phyloP scores from a whole-genome alignment of 2,329 filamentous ascomycete genomes.

The Apiospora malaysiana region DNA sequence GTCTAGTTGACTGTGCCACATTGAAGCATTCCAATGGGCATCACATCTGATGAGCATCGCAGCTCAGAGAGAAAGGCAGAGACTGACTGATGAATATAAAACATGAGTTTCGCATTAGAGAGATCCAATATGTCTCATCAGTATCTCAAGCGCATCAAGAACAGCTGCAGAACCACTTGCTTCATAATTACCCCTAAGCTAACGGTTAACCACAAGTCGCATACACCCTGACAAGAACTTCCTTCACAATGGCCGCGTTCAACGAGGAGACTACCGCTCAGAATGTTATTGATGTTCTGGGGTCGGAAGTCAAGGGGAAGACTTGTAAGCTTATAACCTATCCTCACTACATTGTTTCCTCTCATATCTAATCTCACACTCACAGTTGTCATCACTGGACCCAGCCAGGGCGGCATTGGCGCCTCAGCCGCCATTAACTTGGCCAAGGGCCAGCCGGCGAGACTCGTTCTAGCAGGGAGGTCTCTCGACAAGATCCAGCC shows the following conservation, averaged over 20 bases:
- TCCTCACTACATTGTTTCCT: rapidly evolving
- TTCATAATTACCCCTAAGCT: no score
- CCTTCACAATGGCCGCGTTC: constrained; percentile 1
- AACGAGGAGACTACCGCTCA: constrained; percentile 10
- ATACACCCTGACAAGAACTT: neutral
- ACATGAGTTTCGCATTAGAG: neutral
- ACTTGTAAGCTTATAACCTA: neutral
- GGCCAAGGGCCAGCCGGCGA: neutral
- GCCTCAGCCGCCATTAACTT: neutral
- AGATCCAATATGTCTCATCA: neutral
- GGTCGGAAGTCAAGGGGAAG: neutral
- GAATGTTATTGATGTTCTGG: constrained; percentile 12
- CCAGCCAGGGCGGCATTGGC: neutral
- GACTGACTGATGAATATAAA: neutral
- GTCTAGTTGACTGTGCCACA: neutral
- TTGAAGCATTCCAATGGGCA: neutral
- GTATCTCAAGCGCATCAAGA: neutral
- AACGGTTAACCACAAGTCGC: neutral
- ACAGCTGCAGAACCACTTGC: neutral
- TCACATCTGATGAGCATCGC: neutral
- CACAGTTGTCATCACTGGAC: neutral
- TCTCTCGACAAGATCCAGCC: constrained; percentile 19
- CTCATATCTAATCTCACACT: neutral
- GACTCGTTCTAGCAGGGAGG: neutral
- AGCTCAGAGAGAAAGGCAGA: neutral